Evolutionary conservation across 441 rosid species (phyloP), one percentile per base, ranked within the genome.

Genomic region (Geranium incanum): DNA sequence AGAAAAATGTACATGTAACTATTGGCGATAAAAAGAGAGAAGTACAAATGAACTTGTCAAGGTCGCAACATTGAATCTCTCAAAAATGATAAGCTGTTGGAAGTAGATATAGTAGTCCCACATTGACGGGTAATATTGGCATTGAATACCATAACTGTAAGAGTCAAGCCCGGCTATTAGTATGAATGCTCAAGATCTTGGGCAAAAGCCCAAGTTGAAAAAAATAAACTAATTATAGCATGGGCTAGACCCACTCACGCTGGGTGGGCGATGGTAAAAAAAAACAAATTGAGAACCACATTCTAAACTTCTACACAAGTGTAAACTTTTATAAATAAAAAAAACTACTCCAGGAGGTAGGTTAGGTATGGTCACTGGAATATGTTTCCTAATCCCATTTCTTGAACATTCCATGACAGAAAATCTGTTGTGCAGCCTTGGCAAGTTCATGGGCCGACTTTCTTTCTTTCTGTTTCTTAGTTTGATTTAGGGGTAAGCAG

Each of bases 81-180:
- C n/a, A 48, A 48, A 48, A 48, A 48, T 48, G 57, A 48, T 48
- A 3, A 48, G 57, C 15, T 48, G 15, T 13, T 48, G 57, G 16
- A 48, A 5, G 16, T 48, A 48, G n/a, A 48, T 48, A 23, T 19
- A 60, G 65, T 12, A 60, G 65, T 21, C 12, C 65, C 19, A 18
- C 65, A 19, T 19, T 19, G 65, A 60, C 21, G 9, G 65, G 65
- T 19, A 33, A 60, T 60, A 60, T 11, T 60, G 33, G 36, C 19
- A 60, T 8, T 60, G 13, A 19, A 33, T 60, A 60, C 65, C 65
- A 60, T 55, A 16, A 55, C 8, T 55, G 36, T 21, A 60, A 60
- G 65, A 60, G 33, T 18, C 65, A 60, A 60, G 21, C 57, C 65
- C 65, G 21, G 21, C 65, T 60, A 60, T 18, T 48, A 48, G 57